Percentiles rank a stretch among this genome's conserved stretches.
These are phyloP conservation scores for Penicillium ochrochloron DNA, from an alignment of 495 filamentous ascomycete species.

Conservation along the genomic window DNA sequence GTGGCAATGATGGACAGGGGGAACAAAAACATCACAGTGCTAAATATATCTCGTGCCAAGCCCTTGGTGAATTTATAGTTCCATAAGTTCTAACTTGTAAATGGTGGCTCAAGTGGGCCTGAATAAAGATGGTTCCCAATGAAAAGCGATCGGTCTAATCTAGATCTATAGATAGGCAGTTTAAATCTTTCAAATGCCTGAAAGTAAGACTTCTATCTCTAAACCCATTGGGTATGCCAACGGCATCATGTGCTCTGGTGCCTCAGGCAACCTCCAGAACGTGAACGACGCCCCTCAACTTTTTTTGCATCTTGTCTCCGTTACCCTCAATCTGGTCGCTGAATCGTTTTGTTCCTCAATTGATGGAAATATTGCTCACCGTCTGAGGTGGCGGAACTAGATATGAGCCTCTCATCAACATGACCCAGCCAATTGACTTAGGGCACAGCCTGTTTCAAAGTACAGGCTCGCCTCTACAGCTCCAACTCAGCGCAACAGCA, in stretches of 20 bases:
- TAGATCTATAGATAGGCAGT: no score
- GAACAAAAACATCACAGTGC: background rate
- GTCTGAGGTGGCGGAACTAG: no score
- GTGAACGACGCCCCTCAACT: background rate
- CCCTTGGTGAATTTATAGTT: background rate
- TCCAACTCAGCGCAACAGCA: slow-evolving; percentile 23
- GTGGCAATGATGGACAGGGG: background rate
- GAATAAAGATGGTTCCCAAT: background rate
- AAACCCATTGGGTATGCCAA: background rate
- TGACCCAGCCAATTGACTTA: slow-evolving; percentile 27
- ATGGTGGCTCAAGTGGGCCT: background rate
- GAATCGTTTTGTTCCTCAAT: background rate
- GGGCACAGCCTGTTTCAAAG: slow-evolving; percentile 20
- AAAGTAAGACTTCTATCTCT: no score
- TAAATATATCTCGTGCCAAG: background rate
- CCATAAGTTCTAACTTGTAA: background rate
- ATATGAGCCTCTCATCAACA: slow-evolving; percentile 3
- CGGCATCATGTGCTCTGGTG: background rate
- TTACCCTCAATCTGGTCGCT: background rate
- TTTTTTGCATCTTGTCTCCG: background rate
- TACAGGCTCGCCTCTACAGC: slow-evolving; percentile 19
- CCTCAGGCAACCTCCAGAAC: background rate
- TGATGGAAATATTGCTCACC: background rate
- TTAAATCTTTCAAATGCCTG: no score
- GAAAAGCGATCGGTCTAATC: no score